Conservation (phyloP, 805 yeast species). For the Cyberlindnera lachancei region DNA sequence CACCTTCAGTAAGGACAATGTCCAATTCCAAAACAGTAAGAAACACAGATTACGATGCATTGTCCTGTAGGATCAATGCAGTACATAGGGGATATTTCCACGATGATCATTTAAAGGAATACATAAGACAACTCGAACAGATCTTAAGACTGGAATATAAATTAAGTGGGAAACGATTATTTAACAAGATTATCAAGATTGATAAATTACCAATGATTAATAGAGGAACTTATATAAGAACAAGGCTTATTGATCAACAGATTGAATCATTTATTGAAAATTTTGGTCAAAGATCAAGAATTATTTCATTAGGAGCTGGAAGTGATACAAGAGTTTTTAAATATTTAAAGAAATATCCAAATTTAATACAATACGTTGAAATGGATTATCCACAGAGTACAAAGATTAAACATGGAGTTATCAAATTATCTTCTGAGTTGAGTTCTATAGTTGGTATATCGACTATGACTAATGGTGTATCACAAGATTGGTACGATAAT, state of each 20-base stretch:
- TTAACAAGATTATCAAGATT: conserved; percentile 11
- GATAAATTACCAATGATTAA: conserved; percentile 52
- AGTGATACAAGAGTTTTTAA: conserved; percentile 50
- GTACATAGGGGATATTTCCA: conserved; percentile 39
- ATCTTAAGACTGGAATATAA: conserved; percentile 18
- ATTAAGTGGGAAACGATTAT: conserved; percentile 12
- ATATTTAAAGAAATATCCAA: conserved; percentile 22
- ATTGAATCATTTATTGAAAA: conserved; percentile 33
- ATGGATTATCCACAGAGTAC: conserved; percentile 43
- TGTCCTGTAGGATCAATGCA: conserved; percentile 58
- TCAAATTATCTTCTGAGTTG: conserved; percentile 9
- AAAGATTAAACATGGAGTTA: conserved; percentile 31
- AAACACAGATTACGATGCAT: conserved; percentile 60
- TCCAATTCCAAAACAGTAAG: conserved; percentile 12
- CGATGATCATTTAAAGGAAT: conserved; percentile 23
- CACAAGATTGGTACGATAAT: conserved; percentile 20
- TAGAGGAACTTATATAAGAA: conserved; percentile 61
- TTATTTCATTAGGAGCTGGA: conserved; percentile 61
- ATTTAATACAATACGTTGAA: conserved; percentile 35
- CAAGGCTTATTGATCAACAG: conserved; percentile 41
- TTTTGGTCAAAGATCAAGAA: conserved; percentile 34
- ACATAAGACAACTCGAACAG: conserved; percentile 16
- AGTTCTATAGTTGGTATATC: conserved; percentile 9
- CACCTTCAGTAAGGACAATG: too few species aligned
- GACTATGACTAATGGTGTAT: conserved; percentile 4